phyloP scores from a whole-genome alignment of 805 yeast species.

The Yarrowia yakushimensis region DNA sequence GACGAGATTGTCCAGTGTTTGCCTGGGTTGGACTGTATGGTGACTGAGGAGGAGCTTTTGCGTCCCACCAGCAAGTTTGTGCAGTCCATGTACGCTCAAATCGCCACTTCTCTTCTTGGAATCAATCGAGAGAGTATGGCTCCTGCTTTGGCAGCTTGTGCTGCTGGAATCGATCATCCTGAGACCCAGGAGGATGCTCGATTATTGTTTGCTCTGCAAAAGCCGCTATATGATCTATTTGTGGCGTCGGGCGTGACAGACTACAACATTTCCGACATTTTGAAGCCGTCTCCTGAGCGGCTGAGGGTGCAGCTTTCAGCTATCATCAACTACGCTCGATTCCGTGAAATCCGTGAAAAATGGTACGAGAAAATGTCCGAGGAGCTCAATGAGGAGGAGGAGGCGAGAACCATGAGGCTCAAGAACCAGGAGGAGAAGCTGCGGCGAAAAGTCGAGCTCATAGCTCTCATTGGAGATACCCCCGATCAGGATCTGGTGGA shows the following conservation, averaged over 20 bases:
- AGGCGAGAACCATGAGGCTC: neutral
- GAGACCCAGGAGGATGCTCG: constrained; percentile 19
- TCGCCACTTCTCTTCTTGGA: neutral
- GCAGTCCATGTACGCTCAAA: constrained; percentile 20
- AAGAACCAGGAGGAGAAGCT: constrained; percentile 7
- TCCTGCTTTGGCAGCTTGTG: constrained; percentile 6
- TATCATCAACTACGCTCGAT: constrained; percentile 20
- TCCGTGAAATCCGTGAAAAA: constrained; percentile 6
- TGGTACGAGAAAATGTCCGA: constrained; percentile 21
- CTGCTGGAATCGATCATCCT: neutral
- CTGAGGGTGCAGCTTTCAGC: constrained; percentile 13
- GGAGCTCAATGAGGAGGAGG: constrained; percentile 16
- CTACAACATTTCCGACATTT: constrained; percentile 16
- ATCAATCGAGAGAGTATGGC: constrained; percentile 23
- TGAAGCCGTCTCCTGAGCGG: constrained; percentile 14
- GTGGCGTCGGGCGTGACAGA: constrained; percentile 17
- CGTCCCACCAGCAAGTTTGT: constrained; percentile 5
- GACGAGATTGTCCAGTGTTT: constrained; percentile 17
- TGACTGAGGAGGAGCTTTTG: neutral
- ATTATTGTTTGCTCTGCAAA: constrained; percentile 8
- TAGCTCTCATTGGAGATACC: neutral
- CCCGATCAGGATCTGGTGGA: constrained; percentile 3
- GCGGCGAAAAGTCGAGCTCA: neutral
- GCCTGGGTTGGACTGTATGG: constrained; percentile 10
- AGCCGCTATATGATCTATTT: constrained; percentile 13